Evolutionary conservation across 441 rosid genomes (phyloP).

Genomic region (Corymbia citriodora): DNA sequence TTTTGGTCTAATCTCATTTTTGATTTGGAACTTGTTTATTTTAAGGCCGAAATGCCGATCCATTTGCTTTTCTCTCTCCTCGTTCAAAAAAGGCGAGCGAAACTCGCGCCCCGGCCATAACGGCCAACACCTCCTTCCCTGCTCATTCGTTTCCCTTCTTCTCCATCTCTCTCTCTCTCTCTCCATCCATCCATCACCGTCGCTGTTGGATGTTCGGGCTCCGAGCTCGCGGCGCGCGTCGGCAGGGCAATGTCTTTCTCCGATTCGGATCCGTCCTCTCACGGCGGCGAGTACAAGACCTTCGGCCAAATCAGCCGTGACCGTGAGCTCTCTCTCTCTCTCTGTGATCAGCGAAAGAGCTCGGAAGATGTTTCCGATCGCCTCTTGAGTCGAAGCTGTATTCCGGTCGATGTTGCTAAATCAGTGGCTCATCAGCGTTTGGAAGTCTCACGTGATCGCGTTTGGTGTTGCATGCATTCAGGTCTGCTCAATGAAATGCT

Average conservation of each 20-base stretch:
- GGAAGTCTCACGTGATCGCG: too few relatives aligned
- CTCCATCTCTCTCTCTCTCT: background rate
- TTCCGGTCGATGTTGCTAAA: background rate
- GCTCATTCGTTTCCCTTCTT: background rate
- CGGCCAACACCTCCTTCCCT: background rate
- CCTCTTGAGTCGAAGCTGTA: background rate
- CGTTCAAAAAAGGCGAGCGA: conserved; percentile 11
- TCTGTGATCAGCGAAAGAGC: background rate
- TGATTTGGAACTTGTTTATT: background rate
- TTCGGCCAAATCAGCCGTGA: conserved; percentile 80
- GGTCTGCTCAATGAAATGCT: conserved; percentile 87
- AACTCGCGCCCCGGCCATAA: conserved; percentile 9
- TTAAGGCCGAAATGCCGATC: background rate
- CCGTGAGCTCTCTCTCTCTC: conserved; percentile 34
- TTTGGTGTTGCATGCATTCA: conserved; percentile 3
- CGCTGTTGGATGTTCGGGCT: background rate
- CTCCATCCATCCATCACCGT: background rate
- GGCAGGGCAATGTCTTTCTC: conserved; percentile 51
- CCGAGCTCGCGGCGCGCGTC: background rate
- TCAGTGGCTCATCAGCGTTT: background rate
- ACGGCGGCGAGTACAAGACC: conserved; percentile 52
- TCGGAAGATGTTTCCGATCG: background rate
- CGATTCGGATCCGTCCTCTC: conserved; percentile 62
- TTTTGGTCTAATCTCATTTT: background rate
- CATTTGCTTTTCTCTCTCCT: background rate